Percentiles rank a stretch among this genome's conserved stretches.
Conservation (phyloP, 2,329 filamentous ascomycete genomes). For the Exophiala alcalophila region DNA sequence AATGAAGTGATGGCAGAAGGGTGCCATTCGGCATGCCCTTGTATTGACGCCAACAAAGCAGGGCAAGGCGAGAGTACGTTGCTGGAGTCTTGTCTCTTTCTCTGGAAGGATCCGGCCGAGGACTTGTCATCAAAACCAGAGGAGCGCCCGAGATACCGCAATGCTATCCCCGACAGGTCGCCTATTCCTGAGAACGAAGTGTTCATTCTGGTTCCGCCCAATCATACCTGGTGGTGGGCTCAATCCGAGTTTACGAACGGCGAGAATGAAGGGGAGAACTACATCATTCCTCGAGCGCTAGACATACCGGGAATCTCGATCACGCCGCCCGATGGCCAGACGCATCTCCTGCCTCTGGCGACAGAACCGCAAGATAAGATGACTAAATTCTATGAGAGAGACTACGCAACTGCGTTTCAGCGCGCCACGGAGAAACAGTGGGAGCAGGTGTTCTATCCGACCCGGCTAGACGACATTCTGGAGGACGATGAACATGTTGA, state of each 20-base stretch:
- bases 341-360: conserved; percentile 2
- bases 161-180: conserved; percentile 1
- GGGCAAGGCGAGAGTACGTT: conserved; percentile 1
- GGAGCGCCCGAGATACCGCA: neutral
- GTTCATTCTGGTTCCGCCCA: conserved; percentile 4
- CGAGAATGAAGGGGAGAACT: conserved; percentile 16
- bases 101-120: conserved; percentile 1
- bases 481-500: conserved; percentile 10
- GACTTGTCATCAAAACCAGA: neutral
- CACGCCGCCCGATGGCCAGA: conserved; percentile 9
- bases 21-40: conserved; percentile 6
- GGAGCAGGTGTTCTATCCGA: neutral
- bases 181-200: conserved; percentile 9
- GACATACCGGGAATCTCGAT: conserved; percentile 11
- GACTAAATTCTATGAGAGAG: conserved; percentile 6
- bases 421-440: neutral
- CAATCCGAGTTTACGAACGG: conserved; percentile 13
- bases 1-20: neutral
- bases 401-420: conserved; percentile 7
- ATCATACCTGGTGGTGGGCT: conserved; percentile 10
- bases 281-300: conserved; percentile 12
- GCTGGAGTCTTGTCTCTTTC: conserved; percentile 1
- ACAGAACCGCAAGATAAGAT: conserved; percentile 5
- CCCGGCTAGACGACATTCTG: conserved; percentile 9
- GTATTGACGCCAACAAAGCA: conserved; percentile 6